Percentiles rank a stretch among this genome's conserved stretches.
phyloP scores from a whole-genome alignment of 1,284 basidiomycete genomes.

The Entoloma clypeatum region DNA sequence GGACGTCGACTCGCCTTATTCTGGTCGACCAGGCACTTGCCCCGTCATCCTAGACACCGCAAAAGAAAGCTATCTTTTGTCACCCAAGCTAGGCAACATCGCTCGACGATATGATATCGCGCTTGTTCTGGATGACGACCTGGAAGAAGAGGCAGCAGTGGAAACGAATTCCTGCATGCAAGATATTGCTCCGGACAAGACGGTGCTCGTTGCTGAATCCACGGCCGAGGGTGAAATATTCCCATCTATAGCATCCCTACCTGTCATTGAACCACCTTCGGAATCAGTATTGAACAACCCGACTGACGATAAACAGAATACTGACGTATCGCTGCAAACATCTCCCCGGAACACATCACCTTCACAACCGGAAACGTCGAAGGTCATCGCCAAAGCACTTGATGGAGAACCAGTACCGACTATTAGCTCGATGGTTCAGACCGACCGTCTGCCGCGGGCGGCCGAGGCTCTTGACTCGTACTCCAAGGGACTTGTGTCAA shows the following conservation, averaged over 20 bases:
- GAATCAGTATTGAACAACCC: too few species aligned
- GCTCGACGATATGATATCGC: conserved; percentile 31
- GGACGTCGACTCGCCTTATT: conserved; percentile 16
- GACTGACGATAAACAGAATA: too few species aligned
- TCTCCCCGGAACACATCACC: too few species aligned
- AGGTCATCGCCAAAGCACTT: too few species aligned
- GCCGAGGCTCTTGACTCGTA: too few species aligned
- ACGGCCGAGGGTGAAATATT: background rate
- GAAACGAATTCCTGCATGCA: background rate
- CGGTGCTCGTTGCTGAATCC: conserved; percentile 8
- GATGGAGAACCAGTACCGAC: too few species aligned
- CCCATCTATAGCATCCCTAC: background rate
- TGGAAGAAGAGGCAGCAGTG: conserved; percentile 22
- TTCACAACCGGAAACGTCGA: too few species aligned
- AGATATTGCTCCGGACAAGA: conserved; percentile 2
- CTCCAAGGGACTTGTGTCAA: background rate
- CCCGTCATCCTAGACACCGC: conserved; percentile 36
- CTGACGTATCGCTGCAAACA: too few species aligned
- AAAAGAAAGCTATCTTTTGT: conserved; percentile 35
- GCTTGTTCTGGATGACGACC: conserved; percentile 32
- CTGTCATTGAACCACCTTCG: background rate
- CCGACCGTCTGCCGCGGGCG: too few species aligned
- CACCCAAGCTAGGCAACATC: conserved; percentile 23
- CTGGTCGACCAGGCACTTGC: conserved; percentile 14
- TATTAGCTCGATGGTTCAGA: too few species aligned